These are phyloP conservation scores for Eutrema salsugineum DNA, from an alignment of 441 rosid species.

Conservation along the genomic window DNA sequence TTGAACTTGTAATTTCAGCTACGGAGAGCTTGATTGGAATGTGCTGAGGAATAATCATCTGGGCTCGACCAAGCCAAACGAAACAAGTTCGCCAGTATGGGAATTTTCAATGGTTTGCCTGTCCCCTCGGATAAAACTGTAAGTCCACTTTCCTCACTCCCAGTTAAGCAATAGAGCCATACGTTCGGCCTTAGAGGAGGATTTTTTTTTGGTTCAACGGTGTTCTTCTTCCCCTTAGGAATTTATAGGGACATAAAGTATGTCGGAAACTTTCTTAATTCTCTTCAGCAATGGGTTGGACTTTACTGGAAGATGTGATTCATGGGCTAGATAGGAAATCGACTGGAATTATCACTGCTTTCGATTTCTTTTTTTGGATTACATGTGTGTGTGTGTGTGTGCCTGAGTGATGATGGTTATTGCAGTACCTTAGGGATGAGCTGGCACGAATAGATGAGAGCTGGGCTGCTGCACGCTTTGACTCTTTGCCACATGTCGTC, in stretches of 20 bases:
- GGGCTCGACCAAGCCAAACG: constrained; percentile 23
- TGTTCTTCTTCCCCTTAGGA: neutral
- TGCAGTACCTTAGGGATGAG: constrained; percentile 88
- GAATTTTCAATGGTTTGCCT: constrained; percentile 86
- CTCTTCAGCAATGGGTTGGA: constrained; percentile 5
- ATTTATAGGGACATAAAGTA: neutral
- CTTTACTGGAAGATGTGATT: neutral
- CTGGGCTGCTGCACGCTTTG: constrained; percentile 94
- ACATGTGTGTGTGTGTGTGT: constrained; percentile 8
- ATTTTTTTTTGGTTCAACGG: neutral
- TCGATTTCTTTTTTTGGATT: neutral
- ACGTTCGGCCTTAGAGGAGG: neutral
- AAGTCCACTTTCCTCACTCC: constrained; percentile 21
- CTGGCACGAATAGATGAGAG: constrained; percentile 74
- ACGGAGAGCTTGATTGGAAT: constrained; percentile 30
- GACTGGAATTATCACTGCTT: neutral
- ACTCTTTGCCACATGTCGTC: constrained; percentile 98
- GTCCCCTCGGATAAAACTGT: constrained; percentile 89
- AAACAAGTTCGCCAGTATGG: constrained; percentile 42
- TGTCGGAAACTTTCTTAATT: neutral
- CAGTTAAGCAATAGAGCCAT: neutral
- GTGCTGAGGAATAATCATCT: constrained; percentile 30
- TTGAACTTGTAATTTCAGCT: constrained; percentile 24
- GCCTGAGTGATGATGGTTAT: constrained; percentile 28
- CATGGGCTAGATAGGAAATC: constrained; percentile 5